phyloP scores from a whole-genome alignment of 1,284 basidiomycete species.

The Omphalotus olearius region DNA sequence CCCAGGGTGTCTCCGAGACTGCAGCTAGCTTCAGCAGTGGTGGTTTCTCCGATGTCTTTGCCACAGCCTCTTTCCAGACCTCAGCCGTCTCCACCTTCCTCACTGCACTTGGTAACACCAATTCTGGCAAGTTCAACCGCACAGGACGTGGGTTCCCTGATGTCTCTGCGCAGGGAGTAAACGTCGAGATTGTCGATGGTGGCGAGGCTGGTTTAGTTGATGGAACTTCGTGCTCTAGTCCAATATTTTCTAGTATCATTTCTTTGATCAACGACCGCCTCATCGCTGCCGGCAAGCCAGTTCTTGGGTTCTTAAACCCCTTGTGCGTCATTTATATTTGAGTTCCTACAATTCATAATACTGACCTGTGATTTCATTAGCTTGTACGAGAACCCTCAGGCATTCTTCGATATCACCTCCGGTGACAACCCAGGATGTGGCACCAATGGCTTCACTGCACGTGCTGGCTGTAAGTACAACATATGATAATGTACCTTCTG shows the following conservation, averaged over 20 bases:
- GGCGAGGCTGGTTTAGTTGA: conserved; percentile 21
- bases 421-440: conserved; percentile 17
- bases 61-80: conserved; percentile 31
- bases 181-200: conserved; percentile 24
- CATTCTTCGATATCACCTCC: conserved; percentile 28
- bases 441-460: conserved; percentile 16
- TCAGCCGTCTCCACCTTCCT: conserved; percentile 23
- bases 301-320: conserved; percentile 41
- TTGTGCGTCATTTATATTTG: conserved; percentile 32
- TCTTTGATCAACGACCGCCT: conserved; percentile 38
- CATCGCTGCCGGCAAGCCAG: conserved; percentile 28
- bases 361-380: conserved; percentile 5
- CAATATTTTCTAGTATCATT: conserved; percentile 35
- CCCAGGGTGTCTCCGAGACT: conserved; percentile 25
- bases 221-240: conserved; percentile 37
- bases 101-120: conserved; percentile 27
- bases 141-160: conserved; percentile 40
- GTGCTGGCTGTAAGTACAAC: conserved; percentile 9
- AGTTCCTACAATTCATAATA: conserved; percentile 16
- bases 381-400: conserved; percentile 27
- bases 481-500: neutral
- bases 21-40: conserved; percentile 32
- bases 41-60: conserved; percentile 38
- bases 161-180: conserved; percentile 33
- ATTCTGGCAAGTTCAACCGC: conserved; percentile 30